Percentiles rank a stretch among this genome's conserved stretches.
phyloP scores from a whole-genome alignment of 257 asterid species.

The Jaltomata sinuosa region DNA sequence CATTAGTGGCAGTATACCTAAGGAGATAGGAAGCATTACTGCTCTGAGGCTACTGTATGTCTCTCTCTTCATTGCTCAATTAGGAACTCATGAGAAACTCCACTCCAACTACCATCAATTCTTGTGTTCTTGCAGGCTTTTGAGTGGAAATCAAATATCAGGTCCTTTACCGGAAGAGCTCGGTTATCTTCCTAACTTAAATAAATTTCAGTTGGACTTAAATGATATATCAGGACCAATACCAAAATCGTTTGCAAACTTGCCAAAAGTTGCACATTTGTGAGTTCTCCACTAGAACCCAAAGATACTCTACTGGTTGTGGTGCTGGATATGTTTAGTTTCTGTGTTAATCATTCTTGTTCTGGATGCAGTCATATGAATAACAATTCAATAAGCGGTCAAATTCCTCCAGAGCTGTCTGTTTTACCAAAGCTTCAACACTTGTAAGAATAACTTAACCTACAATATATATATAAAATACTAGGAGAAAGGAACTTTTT shows the following conservation, averaged over 20 bases:
- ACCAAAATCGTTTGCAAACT: constrained; percentile 69
- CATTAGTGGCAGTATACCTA: constrained; percentile 72
- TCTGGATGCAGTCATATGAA: constrained; percentile 87
- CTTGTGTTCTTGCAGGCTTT: constrained; percentile 52
- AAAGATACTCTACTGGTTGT: neutral
- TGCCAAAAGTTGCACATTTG: constrained; percentile 64
- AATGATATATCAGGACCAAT: constrained; percentile 78
- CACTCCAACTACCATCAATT: neutral
- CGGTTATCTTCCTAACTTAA: constrained; percentile 65
- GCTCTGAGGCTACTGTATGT: constrained; percentile 67
- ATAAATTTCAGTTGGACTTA: constrained; percentile 86
- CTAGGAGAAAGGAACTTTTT: neutral
- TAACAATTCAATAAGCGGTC: constrained; percentile 90
- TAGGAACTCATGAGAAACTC: neutral
- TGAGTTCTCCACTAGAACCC: constrained; percentile 18
- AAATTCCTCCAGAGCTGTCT: constrained; percentile 73
- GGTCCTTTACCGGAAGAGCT: constrained; percentile 92
- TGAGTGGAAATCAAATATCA: constrained; percentile 83
- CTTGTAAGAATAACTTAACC: constrained; percentile 48
- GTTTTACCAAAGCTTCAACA: constrained; percentile 81
- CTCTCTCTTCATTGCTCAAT: neutral
- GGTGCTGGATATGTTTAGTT: neutral
- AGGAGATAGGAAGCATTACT: constrained; percentile 76
- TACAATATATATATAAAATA: neutral
- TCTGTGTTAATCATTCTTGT: constrained; percentile 1